Evolutionary conservation across 2,329 filamentous ascomycete species (phyloP).

Genomic region (Talaromyces islandicus): DNA sequence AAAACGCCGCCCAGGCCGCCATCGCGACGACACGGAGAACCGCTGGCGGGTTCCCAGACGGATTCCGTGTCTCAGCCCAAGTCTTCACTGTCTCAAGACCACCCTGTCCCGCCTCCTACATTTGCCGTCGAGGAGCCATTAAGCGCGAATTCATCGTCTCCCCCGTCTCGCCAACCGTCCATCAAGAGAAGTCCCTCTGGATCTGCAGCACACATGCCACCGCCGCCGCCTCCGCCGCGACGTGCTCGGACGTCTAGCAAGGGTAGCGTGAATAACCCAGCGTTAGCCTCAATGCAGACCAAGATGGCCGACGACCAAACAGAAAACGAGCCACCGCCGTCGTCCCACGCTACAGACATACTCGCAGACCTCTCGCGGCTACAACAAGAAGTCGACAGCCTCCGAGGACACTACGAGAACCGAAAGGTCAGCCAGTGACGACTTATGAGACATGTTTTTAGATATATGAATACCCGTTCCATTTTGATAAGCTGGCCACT

Average conservation of each 20-base stretch:
- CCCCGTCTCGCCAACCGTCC: constrained; percentile 16
- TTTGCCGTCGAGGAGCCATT: constrained; percentile 13
- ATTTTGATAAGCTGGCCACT: not conserved
- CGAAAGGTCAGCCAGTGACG: constrained; percentile 23
- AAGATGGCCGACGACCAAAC: constrained; percentile 17
- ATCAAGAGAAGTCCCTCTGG: constrained; percentile 24
- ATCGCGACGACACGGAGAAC: constrained; percentile 38
- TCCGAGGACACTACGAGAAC: constrained; percentile 34
- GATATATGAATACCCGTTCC: not conserved
- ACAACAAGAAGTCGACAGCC: constrained; percentile 68
- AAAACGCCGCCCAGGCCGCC: constrained; percentile 50
- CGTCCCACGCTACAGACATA: constrained; percentile 49
- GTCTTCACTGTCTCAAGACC: constrained; percentile 6
- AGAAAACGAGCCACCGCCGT: constrained; percentile 30
- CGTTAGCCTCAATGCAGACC: constrained; percentile 14
- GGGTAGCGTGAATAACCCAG: constrained; percentile 28
- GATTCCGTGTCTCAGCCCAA: constrained; percentile 12
- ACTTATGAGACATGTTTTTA: not conserved
- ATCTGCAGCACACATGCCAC: constrained; percentile 27
- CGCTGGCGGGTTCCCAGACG: constrained; percentile 4
- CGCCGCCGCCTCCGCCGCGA: constrained; percentile 44
- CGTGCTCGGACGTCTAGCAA: constrained; percentile 38
- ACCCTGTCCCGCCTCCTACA: not conserved
- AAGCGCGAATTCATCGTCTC: constrained; percentile 15
- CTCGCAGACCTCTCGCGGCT: constrained; percentile 66